Conservation (phyloP, 805 yeast genomes). For the Saccharomycopsis selenospora region DNA sequence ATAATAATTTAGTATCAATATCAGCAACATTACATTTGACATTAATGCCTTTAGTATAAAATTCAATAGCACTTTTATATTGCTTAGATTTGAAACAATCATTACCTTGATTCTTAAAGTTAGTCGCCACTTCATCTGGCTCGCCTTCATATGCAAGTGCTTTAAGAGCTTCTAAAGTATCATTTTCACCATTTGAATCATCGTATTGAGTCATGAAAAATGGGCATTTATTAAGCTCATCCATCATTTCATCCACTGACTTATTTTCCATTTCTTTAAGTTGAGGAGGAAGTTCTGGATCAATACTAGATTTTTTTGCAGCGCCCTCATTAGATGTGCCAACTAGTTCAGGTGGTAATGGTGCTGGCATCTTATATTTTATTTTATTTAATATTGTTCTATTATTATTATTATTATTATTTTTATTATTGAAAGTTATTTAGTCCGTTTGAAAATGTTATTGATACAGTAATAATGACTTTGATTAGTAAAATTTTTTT, state of each 20-base stretch:
- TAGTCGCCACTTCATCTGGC: conserved; percentile 83
- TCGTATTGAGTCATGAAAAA: conserved; percentile 89
- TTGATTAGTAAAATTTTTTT: too few relatives aligned
- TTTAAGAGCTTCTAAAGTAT: conserved; percentile 76
- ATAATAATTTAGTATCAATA: conserved; percentile 55
- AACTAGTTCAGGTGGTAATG: conserved; percentile 5
- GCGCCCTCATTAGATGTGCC: conserved; percentile 29
- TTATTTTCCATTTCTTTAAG: conserved; percentile 54
- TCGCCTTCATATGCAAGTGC: conserved; percentile 85
- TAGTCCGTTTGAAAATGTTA: too few relatives aligned
- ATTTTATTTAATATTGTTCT: too few relatives aligned
- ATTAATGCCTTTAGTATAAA: conserved; percentile 73
- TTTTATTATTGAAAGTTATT: too few relatives aligned
- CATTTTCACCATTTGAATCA: conserved; percentile 66
- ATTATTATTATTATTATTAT: too few relatives aligned
- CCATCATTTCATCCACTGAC: conserved; percentile 66
- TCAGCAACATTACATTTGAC: conserved; percentile 51
- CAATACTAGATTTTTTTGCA: conserved; percentile 24
- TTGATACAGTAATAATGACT: too few relatives aligned
- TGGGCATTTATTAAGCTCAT: conserved; percentile 77
- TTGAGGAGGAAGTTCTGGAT: conserved; percentile 79
- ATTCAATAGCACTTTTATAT: conserved; percentile 69
- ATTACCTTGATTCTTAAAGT: conserved; percentile 90
- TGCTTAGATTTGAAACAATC: conserved; percentile 66
- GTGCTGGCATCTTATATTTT: too few relatives aligned